phyloP scores from a whole-genome alignment of 176 grass and related monocot genomes.

The Triticum urartu region DNA sequence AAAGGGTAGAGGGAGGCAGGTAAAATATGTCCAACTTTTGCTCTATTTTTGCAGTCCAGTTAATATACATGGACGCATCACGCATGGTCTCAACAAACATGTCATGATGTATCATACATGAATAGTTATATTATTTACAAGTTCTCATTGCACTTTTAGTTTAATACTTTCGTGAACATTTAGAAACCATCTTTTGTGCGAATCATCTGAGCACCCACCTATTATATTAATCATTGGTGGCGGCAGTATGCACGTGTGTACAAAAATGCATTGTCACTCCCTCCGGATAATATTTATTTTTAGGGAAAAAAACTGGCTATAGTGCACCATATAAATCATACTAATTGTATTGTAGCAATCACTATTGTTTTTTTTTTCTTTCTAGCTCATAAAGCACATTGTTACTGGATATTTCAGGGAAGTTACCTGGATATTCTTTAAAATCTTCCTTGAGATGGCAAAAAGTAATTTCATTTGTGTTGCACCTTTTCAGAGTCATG shows the following conservation, averaged over 20 bases:
- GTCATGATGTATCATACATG: not conserved
- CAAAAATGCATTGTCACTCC: not conserved
- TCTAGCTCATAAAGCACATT: not conserved
- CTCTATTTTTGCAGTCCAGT: not conserved
- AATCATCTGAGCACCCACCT: not conserved
- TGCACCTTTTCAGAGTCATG: not conserved
- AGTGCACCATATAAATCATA: not conserved
- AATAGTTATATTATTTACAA: not conserved
- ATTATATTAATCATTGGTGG: not conserved
- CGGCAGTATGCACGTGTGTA: not conserved
- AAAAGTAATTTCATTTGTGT: not conserved
- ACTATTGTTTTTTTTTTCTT: not conserved
- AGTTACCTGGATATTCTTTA: not conserved
- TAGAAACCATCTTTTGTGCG: not conserved
- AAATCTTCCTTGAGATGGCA: not conserved
- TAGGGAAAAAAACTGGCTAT: not conserved
- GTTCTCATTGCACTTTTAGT: not conserved
- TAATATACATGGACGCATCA: not conserved
- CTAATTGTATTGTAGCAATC: not conserved
- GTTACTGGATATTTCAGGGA: not conserved
- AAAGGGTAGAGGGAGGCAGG: conserved; percentile 99
- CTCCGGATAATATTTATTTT: not conserved
- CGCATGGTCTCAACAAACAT: not conserved
- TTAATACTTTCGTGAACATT: conserved; percentile 2
- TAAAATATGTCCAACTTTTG: conserved; percentile 22